Conservation (phyloP, 805 yeast species). For the Nakazawaea wickerhamii region DNA sequence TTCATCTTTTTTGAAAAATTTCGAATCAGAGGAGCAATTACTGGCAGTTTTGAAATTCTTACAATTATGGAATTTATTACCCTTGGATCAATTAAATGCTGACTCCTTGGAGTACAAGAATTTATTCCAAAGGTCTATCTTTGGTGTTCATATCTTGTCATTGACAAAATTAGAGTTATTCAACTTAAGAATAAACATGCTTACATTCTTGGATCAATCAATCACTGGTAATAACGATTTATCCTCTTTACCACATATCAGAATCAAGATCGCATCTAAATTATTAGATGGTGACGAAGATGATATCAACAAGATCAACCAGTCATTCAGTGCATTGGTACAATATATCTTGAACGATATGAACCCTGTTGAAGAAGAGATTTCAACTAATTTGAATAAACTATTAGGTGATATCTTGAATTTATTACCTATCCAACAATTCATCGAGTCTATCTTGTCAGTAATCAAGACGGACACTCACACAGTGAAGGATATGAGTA, state of each 20-base stretch:
- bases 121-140: slow-evolving; percentile 50
- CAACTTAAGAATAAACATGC: slow-evolving; percentile 43
- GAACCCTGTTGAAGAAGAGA: slow-evolving; percentile 31
- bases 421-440: slow-evolving; percentile 69
- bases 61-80: slow-evolving; percentile 45
- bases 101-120: slow-evolving; percentile 27
- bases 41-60: slow-evolving; percentile 46
- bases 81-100: slow-evolving; percentile 35
- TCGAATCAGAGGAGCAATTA: slow-evolving; percentile 64
- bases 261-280: slow-evolving; percentile 30
- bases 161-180: slow-evolving; percentile 43
- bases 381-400: slow-evolving; percentile 41
- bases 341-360: slow-evolving; percentile 33
- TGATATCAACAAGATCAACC: slow-evolving; percentile 18
- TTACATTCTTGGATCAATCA: slow-evolving; percentile 52
- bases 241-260: slow-evolving; percentile 39
- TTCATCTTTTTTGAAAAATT: slow-evolving; percentile 60
- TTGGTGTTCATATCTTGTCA: slow-evolving; percentile 55
- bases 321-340: slow-evolving; percentile 23
- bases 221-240: slow-evolving; percentile 34
- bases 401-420: slow-evolving; percentile 60
- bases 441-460: slow-evolving; percentile 53
- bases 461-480: slow-evolving; percentile 25
- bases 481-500: slow-evolving; percentile 33
- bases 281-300: slow-evolving; percentile 20